phyloP scores from a whole-genome alignment of 805 yeast species.

The Metschnikowia lochheadii region DNA sequence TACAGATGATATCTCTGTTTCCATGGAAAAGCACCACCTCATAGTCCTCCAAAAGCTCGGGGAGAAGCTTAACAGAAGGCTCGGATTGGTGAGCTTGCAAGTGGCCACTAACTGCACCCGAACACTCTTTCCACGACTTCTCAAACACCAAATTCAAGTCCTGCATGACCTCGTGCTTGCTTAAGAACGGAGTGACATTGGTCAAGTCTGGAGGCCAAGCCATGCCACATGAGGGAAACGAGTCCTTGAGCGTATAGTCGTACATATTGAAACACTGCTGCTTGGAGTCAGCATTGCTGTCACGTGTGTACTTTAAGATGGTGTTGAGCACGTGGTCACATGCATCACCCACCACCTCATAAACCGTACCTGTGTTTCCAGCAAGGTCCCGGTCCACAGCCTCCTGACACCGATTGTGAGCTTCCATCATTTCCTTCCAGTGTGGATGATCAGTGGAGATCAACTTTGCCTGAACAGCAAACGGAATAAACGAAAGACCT shows the following conservation, averaged over 20 bases:
- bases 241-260: slow-evolving; percentile 66
- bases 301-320: slow-evolving; percentile 32
- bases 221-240: slow-evolving; percentile 83
- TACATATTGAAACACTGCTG: slow-evolving; percentile 77
- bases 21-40: slow-evolving; percentile 81
- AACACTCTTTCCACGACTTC: slow-evolving; percentile 76
- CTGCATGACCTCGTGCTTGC: slow-evolving; percentile 39
- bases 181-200: slow-evolving; percentile 48
- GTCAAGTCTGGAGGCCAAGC: slow-evolving; percentile 79
- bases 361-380: slow-evolving; percentile 13
- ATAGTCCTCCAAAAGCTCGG: slow-evolving; percentile 52
- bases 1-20: slow-evolving; percentile 85
- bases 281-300: slow-evolving; percentile 24
- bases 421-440: slow-evolving; percentile 39
- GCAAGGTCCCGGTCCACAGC: slow-evolving; percentile 30
- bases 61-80: slow-evolving; percentile 66
- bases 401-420: slow-evolving; percentile 61
- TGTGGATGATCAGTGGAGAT: slow-evolving; percentile 39
- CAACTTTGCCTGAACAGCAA: slow-evolving; percentile 55
- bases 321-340: slow-evolving; percentile 49
- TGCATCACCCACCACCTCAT: slow-evolving; percentile 6
- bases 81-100: slow-evolving; percentile 50
- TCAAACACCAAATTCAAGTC: slow-evolving; percentile 47
- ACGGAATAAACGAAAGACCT: slow-evolving; percentile 75
- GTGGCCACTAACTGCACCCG: slow-evolving; percentile 47